Percentiles rank a stretch among this genome's conserved stretches.
phyloP scores from a whole-genome alignment of 805 yeast species.

The Metschnikowia sp. region DNA sequence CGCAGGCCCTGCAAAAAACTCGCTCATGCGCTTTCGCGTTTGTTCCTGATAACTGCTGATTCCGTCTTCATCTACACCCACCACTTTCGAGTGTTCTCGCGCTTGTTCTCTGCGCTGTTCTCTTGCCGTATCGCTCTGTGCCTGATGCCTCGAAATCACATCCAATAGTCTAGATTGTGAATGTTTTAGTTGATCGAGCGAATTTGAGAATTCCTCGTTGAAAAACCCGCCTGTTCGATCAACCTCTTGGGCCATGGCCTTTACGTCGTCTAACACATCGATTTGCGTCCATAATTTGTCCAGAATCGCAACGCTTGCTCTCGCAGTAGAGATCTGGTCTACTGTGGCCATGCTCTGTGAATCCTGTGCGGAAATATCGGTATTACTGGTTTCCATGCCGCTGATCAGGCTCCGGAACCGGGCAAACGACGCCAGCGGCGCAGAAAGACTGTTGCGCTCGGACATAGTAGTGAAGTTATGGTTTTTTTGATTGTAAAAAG shows the following conservation, averaged over 20 bases:
- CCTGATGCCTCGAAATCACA: conserved; percentile 29
- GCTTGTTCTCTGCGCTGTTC: conserved; percentile 12
- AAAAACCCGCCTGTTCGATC: conserved; percentile 46
- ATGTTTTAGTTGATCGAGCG: conserved; percentile 49
- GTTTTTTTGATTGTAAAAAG: too few species aligned
- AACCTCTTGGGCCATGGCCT: conserved; percentile 49
- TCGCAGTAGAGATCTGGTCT: conserved; percentile 52
- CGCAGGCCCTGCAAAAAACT: conserved; percentile 16
- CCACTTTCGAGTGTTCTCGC: conserved; percentile 5
- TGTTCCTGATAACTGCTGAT: conserved; percentile 11
- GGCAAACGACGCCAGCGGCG: conserved; percentile 8
- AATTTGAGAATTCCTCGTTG: conserved; percentile 47
- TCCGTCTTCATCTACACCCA: conserved; percentile 7
- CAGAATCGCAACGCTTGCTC: conserved; percentile 62
- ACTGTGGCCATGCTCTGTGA: conserved; percentile 24
- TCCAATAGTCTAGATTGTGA: conserved; percentile 47
- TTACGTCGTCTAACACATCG: conserved; percentile 79
- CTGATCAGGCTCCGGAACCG: conserved; percentile 13
- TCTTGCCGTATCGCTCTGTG: conserved; percentile 17
- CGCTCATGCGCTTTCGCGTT: conserved; percentile 15
- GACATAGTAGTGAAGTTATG: background rate
- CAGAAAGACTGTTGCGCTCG: conserved; percentile 1
- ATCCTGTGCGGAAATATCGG: conserved; percentile 15
- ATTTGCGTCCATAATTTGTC: conserved; percentile 86
- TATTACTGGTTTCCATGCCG: conserved; percentile 18